These are phyloP conservation scores for Cercospora janseana DNA, from an alignment of 2,329 filamentous ascomycete species.

Conservation along the genomic window DNA sequence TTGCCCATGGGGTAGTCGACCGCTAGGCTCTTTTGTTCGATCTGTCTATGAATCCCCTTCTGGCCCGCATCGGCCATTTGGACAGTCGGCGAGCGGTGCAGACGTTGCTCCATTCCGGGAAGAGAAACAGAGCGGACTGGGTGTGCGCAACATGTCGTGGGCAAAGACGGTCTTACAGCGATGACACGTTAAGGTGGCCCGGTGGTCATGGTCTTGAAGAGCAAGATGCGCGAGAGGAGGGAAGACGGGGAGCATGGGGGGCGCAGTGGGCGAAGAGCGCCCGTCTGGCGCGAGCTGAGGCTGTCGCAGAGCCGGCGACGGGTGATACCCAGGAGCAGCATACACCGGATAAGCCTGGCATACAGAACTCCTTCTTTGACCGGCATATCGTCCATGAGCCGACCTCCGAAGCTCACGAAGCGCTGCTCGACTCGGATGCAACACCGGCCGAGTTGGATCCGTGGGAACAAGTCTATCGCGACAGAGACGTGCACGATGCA, in stretches of 20 bases:
- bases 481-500: conserved; percentile 1
- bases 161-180: conserved; percentile 25
- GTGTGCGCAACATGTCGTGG: conserved; percentile 26
- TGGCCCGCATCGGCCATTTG: conserved; percentile 29
- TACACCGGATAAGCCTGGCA: not conserved
- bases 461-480: conserved; percentile 26
- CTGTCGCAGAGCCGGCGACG: no score
- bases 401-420: no score
- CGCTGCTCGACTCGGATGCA: no score
- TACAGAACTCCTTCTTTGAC: conserved; percentile 8
- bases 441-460: no score
- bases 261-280: not conserved
- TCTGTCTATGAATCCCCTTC: conserved; percentile 28
- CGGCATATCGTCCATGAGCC: no score
- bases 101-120: conserved; percentile 22
- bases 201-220: not conserved
- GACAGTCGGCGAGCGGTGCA: conserved; percentile 22
- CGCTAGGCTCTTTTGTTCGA: conserved; percentile 15
- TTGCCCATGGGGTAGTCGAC: conserved; percentile 22
- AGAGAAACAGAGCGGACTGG: conserved; percentile 26
- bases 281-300: not conserved
- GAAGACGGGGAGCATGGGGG: not conserved
- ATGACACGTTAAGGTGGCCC: conserved; percentile 14
- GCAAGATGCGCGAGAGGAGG: conserved; percentile 1
- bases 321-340: no score